Conservation (phyloP, 306 rosid genomes). For the Urtica urens region DNA sequence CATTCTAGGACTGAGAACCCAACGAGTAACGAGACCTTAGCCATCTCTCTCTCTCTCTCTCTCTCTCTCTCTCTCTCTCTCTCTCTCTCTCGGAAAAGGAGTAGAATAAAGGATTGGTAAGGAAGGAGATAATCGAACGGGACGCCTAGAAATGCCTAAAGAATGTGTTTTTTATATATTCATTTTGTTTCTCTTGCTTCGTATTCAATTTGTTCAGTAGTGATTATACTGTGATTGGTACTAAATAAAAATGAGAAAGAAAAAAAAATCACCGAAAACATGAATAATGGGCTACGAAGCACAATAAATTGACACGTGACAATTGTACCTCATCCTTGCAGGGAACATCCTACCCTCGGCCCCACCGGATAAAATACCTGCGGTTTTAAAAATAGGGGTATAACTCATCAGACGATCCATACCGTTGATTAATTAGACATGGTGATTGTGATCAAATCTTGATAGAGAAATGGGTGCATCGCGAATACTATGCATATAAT, state of each 20-base stretch:
- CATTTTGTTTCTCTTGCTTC: constrained; percentile 3
- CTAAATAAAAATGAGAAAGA: too few relatives aligned
- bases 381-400: too few relatives aligned
- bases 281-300: constrained; percentile 44
- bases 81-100: too few relatives aligned
- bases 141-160: not conserved
- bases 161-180: constrained; percentile 16
- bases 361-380: not conserved
- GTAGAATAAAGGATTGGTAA: constrained; percentile 1
- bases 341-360: not conserved
- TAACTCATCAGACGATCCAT: not conserved
- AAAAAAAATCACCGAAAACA: constrained; percentile 15
- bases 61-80: constrained; percentile 3
- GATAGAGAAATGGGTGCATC: too few relatives aligned
- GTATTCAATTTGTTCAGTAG: too few relatives aligned
- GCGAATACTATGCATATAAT: too few relatives aligned
- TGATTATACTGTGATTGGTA: too few relatives aligned
- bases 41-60: constrained; percentile 12
- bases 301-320: constrained; percentile 64
- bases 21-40: constrained; percentile 10
- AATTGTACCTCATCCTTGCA: not conserved
- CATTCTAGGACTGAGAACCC: constrained; percentile 22
- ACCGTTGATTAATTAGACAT: too few relatives aligned
- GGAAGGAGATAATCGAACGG: not conserved
- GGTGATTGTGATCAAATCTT: too few relatives aligned